phyloP scores from a whole-genome alignment of 2,329 filamentous ascomycete genomes.

The Parastagonospora nodorum region DNA sequence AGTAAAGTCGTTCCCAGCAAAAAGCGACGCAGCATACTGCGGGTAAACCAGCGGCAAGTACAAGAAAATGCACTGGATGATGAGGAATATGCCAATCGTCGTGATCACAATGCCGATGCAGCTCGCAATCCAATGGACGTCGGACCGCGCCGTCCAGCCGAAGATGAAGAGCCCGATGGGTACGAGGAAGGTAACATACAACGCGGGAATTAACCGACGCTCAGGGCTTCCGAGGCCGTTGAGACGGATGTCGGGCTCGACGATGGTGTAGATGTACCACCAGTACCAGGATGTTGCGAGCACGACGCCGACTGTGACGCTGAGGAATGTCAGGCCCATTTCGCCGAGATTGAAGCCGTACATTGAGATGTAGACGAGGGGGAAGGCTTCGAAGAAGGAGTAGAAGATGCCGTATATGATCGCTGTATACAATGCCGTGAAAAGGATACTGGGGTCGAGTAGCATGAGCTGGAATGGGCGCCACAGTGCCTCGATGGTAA shows the following conservation, averaged over 20 bases:
- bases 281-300: slow-evolving; percentile 67
- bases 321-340: slow-evolving; percentile 85
- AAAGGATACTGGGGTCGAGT: slow-evolving; percentile 80
- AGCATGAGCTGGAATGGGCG: slow-evolving; percentile 86
- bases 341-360: slow-evolving; percentile 77
- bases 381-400: slow-evolving; percentile 73
- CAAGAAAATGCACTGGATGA: slow-evolving; percentile 59
- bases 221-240: slow-evolving; percentile 72
- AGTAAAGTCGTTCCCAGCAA: slow-evolving; percentile 69
- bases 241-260: slow-evolving; percentile 60
- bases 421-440: slow-evolving; percentile 83
- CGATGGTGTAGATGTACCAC: slow-evolving; percentile 80
- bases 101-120: slow-evolving; percentile 59
- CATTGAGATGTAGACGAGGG: slow-evolving; percentile 72
- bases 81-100: slow-evolving; percentile 50
- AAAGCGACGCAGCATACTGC: slow-evolving; percentile 54
- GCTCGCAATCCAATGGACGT: slow-evolving; percentile 63
- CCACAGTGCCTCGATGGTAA: slow-evolving; percentile 61
- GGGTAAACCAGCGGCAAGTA: slow-evolving; percentile 69
- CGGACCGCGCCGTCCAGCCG: slow-evolving; percentile 68
- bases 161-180: slow-evolving; percentile 69
- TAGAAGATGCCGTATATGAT: slow-evolving; percentile 76
- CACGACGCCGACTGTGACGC: slow-evolving; percentile 75
- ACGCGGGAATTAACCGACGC: slow-evolving; percentile 76
- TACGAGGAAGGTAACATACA: slow-evolving; percentile 59